Evolutionary conservation across 2,329 filamentous ascomycete species (phyloP), one percentile per base, ranked within the genome.

Genomic region (Karstenula rhodostoma): DNA sequence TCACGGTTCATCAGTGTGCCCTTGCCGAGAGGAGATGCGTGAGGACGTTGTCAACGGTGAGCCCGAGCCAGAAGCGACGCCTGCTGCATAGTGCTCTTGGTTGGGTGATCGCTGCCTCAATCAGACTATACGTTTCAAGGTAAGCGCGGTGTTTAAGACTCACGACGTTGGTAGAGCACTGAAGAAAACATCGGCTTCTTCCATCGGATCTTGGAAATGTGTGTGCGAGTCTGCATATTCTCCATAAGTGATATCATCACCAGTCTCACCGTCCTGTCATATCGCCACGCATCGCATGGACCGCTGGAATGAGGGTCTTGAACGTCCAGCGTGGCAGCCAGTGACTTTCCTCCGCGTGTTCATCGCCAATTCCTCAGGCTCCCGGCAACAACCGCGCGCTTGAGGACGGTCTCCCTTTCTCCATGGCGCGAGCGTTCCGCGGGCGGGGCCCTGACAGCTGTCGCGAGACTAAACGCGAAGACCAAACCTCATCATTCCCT

Each of bases 361-460:
- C 23, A 42, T 35, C 32, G 46, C 49, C 56, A 59, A 56, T 48
- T 60, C 58, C 22, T 27, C 25, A 33, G 22, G 42, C 27, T 10
- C 42, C 27, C 48, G 42, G 37, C 52, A 29, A 29, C 43, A 52
- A n/a, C 37, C 35, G 35, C 51, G 50, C 35, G 37, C 52, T 40
- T 46, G 33, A 33, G 19, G 35, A 17, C 56, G 59, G 57, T 60
- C 56, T 53, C 62, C 64, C 58, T 64, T 58, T 42, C 44, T 56
- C 56, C 17, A 59, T 7, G 52, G 58, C 62, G 64, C 64, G 62
- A 63, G 49, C 29, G 58, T 25, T 56, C 61, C 57, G 62, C 62
- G 64, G 23, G 56, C 59, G 61, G 54, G 56, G 62, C 57, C 55
- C 48, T 65, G 63, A 62, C 63, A 65, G 65, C 59, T 60, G 57